phyloP scores from a whole-genome alignment of 345 rosid genomes.

The Eucalyptus pauciflora region DNA sequence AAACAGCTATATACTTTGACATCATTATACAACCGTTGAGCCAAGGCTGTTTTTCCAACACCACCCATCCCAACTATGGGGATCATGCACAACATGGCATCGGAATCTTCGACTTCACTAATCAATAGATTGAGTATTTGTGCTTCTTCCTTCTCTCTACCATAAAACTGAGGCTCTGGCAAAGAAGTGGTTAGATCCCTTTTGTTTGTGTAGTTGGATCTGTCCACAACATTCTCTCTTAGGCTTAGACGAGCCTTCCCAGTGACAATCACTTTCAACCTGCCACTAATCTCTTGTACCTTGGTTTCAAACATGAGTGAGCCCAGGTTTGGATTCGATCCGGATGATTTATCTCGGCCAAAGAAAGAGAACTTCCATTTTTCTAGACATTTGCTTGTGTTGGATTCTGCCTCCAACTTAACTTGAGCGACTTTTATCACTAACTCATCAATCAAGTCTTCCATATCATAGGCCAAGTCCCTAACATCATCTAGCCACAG shows the following conservation, averaged over 20 bases:
- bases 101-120: neutral
- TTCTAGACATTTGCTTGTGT: neutral
- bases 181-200: neutral
- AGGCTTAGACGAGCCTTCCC: neutral
- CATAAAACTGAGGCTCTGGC: neutral
- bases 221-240: neutral
- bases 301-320: neutral
- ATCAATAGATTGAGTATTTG: neutral
- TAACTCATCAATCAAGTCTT: neutral
- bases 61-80: neutral
- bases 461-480: neutral
- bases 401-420: neutral
- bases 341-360: neutral
- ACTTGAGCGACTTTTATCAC: neutral
- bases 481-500: neutral
- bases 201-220: neutral
- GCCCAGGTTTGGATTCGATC: rapidly evolving
- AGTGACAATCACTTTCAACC: neutral
- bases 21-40: neutral
- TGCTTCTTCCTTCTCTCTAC: neutral
- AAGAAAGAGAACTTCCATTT: neutral
- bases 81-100: neutral
- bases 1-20: neutral
- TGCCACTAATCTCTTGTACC: neutral
- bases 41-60: neutral